Percentiles rank a stretch among this genome's conserved stretches.
Conservation (phyloP, 139 green algal species). For the Closterium sp. region DNA sequence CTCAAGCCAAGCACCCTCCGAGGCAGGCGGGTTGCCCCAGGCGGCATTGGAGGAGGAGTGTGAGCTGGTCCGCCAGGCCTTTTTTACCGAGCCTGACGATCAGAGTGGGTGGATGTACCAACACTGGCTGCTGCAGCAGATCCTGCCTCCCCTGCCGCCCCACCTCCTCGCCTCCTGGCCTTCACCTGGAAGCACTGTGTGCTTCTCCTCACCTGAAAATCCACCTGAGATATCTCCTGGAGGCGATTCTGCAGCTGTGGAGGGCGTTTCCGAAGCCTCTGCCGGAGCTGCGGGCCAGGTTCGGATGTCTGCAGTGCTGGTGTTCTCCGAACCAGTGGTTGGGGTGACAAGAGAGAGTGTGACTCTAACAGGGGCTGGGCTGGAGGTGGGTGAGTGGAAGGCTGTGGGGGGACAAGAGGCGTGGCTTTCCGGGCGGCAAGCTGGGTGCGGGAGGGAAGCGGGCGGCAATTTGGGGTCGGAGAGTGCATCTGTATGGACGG, state of each 20-base stretch:
- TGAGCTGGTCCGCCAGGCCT: slow-evolving; percentile 87
- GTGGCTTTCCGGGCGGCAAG: not conserved
- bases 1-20: not conserved
- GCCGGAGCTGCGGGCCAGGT: not conserved
- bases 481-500: not conserved
- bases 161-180: not conserved
- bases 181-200: not conserved
- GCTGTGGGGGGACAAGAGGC: not conserved
- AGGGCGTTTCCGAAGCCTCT: not conserved
- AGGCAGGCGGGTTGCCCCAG: not conserved
- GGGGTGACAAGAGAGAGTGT: slow-evolving; percentile 1
- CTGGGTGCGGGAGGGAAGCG: not conserved
- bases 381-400: not conserved
- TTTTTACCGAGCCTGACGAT: slow-evolving; percentile 90
- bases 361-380: not conserved
- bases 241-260: not conserved
- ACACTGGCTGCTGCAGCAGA: slow-evolving; percentile 69
- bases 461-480: not conserved
- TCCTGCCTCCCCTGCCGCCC: not conserved
- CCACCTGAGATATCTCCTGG: not conserved
- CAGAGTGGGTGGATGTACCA: slow-evolving; percentile 95
- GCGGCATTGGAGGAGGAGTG: slow-evolving; percentile 69
- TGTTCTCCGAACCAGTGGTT: not conserved
- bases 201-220: not conserved
- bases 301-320: not conserved